Conservation (phyloP, 139 green algal genomes). For the Spirogloea muscicola region DNA sequence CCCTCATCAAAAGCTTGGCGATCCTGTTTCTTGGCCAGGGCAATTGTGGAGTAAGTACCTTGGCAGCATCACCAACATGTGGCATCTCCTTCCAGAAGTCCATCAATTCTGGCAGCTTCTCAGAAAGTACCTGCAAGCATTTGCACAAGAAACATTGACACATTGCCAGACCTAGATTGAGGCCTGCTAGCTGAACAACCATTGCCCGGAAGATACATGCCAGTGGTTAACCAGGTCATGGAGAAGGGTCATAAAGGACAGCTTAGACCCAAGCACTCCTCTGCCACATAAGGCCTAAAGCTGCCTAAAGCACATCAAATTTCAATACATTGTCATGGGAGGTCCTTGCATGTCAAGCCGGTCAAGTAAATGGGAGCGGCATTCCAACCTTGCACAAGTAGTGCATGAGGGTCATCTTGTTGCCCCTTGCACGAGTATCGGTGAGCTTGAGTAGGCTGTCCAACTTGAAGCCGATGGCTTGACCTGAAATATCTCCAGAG, state of each 20-base stretch:
- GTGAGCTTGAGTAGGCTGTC: conserved; percentile 47
- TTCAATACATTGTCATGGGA: no score
- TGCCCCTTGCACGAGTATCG: conserved; percentile 38
- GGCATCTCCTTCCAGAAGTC: conserved; percentile 31
- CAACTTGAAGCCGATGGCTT: conserved; percentile 44
- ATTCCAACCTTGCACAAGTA: conserved; percentile 43
- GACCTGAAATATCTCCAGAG: no score
- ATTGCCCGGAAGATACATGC: no score
- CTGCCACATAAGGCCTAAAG: background rate
- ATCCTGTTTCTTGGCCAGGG: no score
- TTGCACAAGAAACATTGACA: background rate
- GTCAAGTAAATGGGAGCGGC: no score
- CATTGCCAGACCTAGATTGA: no score
- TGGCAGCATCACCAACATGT: background rate
- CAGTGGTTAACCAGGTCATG: no score
- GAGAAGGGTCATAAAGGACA: no score
- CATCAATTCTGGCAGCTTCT: conserved; percentile 35
- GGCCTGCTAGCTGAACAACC: no score
- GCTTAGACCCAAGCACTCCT: no score
- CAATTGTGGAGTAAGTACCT: background rate
- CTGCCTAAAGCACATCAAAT: background rate
- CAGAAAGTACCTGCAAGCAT: conserved; percentile 15
- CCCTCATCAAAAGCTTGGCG: no score
- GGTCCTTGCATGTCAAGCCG: conserved; percentile 14
- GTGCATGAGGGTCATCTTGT: conserved; percentile 53